A percentile compares a stretch with the other conserved stretches of the same genome.
Evolutionary conservation across 306 rosid species (phyloP).

Genomic region (Lagenaria siceraria): DNA sequence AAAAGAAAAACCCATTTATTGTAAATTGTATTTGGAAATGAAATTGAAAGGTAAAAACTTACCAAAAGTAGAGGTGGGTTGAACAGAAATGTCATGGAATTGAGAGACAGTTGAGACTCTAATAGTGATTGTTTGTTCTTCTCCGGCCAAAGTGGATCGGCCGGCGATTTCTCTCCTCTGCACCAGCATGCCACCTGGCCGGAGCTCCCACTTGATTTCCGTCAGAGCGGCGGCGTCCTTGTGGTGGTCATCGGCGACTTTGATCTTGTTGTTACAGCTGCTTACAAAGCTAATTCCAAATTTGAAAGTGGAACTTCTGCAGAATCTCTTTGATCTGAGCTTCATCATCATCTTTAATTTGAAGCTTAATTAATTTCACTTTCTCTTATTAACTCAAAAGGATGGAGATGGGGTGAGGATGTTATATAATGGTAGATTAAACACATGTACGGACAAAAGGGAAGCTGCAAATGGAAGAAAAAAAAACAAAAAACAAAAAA

Average conservation of each 20-base stretch:
- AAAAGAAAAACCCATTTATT: background rate
- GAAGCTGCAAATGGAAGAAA: too few species aligned
- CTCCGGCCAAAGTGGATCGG: constrained; percentile 20
- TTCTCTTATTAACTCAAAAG: background rate
- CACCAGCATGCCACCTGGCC: constrained; percentile 98
- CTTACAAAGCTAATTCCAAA: constrained; percentile 17
- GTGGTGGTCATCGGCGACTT: constrained; percentile 4
- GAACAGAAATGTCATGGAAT: constrained; percentile 61
- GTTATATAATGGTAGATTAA: background rate
- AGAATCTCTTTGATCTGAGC: constrained; percentile 65
- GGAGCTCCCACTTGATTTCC: constrained; percentile 85
- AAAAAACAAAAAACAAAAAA: too few species aligned
- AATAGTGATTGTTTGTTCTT: constrained; percentile 43
- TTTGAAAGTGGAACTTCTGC: constrained; percentile 50
- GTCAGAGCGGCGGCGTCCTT: background rate
- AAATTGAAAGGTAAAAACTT: background rate
- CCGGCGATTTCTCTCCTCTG: constrained; percentile 52
- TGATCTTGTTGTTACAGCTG: constrained; percentile 2
- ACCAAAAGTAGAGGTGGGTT: constrained; percentile 86
- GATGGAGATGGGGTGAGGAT: background rate
- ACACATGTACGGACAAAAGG: background rate
- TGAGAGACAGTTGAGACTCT: constrained; percentile 70
- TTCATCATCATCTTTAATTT: constrained; percentile 58
- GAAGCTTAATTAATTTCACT: background rate
- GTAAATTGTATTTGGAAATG: background rate